Conservation (phyloP, 2,329 filamentous ascomycete species). For the Cladosporium sp. region DNA sequence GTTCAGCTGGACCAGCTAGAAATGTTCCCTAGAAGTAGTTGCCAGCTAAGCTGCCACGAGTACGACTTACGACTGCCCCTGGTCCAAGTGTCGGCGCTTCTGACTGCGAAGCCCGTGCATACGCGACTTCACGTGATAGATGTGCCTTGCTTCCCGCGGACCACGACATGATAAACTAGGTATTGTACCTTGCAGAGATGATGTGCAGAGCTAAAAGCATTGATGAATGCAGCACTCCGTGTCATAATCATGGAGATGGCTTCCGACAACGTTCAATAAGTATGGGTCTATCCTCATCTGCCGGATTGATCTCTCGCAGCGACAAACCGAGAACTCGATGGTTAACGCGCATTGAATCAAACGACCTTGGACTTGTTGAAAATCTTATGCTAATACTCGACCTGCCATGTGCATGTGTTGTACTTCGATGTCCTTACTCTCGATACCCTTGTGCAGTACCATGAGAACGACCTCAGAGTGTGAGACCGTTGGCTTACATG, state of each 20-base stretch:
- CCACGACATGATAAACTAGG: not conserved
- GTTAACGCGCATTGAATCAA: not conserved
- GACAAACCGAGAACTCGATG: not conserved
- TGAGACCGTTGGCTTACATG: too few relatives aligned
- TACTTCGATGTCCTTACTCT: too few relatives aligned
- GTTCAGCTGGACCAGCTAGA: not conserved
- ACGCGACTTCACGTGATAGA: conserved; percentile 1
- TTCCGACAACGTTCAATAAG: not conserved
- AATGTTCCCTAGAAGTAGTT: conserved; percentile 13
- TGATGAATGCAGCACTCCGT: not conserved
- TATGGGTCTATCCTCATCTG: not conserved
- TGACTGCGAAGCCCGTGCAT: not conserved
- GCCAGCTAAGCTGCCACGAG: conserved; percentile 11
- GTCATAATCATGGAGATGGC: not conserved
- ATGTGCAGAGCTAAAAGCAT: not conserved
- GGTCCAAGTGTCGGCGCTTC: not conserved
- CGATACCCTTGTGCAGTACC: too few relatives aligned
- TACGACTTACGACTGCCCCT: not conserved
- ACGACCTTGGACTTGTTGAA: not conserved
- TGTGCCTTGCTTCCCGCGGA: conserved; percentile 8
- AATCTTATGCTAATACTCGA: not conserved
- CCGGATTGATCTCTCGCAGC: not conserved
- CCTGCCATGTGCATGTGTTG: too few relatives aligned
- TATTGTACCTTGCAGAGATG: not conserved
- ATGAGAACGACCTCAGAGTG: too few relatives aligned